Evolutionary conservation across 2,329 filamentous ascomycete species (phyloP), one percentile per base, ranked within the genome.

Genomic region (Gaeumannomyces sp.): DNA sequence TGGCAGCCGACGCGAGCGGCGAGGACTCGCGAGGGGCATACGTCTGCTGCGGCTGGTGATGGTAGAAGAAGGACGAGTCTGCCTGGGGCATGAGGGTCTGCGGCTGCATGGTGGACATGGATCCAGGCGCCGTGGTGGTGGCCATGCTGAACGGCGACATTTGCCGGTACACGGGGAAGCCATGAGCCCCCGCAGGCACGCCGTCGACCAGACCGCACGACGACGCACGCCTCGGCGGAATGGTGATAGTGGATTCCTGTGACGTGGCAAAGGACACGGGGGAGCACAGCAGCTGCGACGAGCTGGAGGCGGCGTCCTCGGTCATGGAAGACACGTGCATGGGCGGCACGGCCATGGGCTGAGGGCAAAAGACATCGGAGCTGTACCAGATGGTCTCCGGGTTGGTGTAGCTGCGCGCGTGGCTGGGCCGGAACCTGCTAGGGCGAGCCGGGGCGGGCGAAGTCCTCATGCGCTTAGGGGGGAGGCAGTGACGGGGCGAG

Each of bases 81-180:
- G 75, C 72, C 66, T 76, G 71, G 29, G 70, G 63, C 64, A 72
- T 65, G 27, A 68, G 72, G 69, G 68, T 65, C 27, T 72, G 69
- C 33, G 72, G 70, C 22, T 70, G 67, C 22, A 70, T 70, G 14
- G 70, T 68, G 25, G 70, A 67, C 64, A 68, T 71, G 65, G 65
- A 67, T 64, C 71, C 68, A 57, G 74, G 70, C 25, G 73, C 65
- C 59, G 67, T 59, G 22, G 67, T 72, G 31, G 72, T 57, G 13
- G 73, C 72, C 25, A 79, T 72, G 50, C 83, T 73, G 70, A 82
- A 84, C 53, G 82, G 76, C 11, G 69, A 67, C 57, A 92, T 83
- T 71, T 90, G 88, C 65, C 89, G 89, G 77, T 95, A 96, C 60
- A 90, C 91, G n/a, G 92, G 89, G 78, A 92, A 96, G 66, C 89